These are phyloP conservation scores for Flaveria trinervia DNA, from an alignment of 129 eudicot genomes.

Conservation along the genomic window DNA sequence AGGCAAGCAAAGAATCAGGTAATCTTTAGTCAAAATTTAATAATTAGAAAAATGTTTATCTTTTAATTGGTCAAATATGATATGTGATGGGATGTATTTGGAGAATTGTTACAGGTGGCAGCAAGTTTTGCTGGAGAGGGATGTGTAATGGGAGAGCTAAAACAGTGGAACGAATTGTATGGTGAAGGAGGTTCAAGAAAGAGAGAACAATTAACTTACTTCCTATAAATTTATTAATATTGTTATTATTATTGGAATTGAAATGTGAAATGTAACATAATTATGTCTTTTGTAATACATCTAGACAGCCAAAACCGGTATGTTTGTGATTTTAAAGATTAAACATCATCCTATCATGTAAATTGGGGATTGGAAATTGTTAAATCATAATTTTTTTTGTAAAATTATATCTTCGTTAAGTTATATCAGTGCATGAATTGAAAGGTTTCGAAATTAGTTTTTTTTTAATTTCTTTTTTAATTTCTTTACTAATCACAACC, in stretches of 20 bases:
- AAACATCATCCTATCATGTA: constrained; percentile 19
- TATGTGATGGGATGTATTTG: background rate
- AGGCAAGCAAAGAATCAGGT: constrained; percentile 90
- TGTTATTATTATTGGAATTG: background rate
- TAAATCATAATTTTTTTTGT: constrained; percentile 17
- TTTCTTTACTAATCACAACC: no score
- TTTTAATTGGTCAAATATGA: background rate
- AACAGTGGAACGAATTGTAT: constrained; percentile 82
- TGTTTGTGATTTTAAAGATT: background rate
- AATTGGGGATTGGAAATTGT: constrained; percentile 20
- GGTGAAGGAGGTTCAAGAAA: constrained; percentile 98
- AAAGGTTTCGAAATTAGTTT: no score
- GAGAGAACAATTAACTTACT: constrained; percentile 73
- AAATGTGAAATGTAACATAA: constrained; percentile 29
- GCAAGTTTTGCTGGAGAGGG: constrained; percentile 90
- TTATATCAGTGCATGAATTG: background rate
- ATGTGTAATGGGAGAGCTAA: constrained; percentile 68
- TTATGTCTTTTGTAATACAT: constrained; percentile 19
- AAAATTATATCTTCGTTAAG: background rate
- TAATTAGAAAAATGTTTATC: background rate
- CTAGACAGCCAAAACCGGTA: constrained; percentile 16
- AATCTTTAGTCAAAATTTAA: background rate
- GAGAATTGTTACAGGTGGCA: constrained; percentile 58
- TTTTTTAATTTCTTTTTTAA: no score
- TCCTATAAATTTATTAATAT: constrained; percentile 39